A percentile compares a stretch with the other conserved stretches of the same genome.
Evolutionary conservation across 306 rosid species (phyloP).

Genomic region (Rosa lucieae): DNA sequence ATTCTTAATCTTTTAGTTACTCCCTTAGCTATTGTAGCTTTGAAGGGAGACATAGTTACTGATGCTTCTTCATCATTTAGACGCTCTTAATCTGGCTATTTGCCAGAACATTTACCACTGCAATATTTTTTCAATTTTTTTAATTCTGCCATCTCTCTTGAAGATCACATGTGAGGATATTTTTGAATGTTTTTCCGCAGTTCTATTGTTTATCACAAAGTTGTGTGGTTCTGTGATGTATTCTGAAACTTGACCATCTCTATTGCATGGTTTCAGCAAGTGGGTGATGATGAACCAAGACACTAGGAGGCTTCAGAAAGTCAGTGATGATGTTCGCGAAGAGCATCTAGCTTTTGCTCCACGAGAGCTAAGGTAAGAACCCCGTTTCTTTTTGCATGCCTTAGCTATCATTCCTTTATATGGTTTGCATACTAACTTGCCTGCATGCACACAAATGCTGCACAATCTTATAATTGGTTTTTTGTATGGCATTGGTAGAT

Average conservation of each 20-base stretch:
- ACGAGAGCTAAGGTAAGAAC: constrained; percentile 60
- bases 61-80: not conserved
- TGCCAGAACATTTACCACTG: not conserved
- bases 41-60: not conserved
- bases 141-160: not conserved
- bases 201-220: not conserved
- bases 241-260: constrained; percentile 27
- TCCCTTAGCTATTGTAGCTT: not conserved
- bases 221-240: constrained; percentile 20
- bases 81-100: not conserved
- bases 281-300: constrained; percentile 98
- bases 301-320: constrained; percentile 86
- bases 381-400: constrained; percentile 10
- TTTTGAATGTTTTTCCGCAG: not conserved
- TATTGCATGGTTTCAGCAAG: constrained; percentile 62
- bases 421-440: not conserved
- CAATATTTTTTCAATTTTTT: not conserved
- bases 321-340: constrained; percentile 74
- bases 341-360: constrained; percentile 75
- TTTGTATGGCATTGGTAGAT: constrained; percentile 40
- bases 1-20: not conserved
- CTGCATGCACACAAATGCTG: not conserved
- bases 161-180: constrained; percentile 1
- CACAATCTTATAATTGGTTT: constrained; percentile 14
- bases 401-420: not conserved